Base-by-base conservation (phyloP, 139 green algal genomes). In the Spirogloea muscicola region DNA sequence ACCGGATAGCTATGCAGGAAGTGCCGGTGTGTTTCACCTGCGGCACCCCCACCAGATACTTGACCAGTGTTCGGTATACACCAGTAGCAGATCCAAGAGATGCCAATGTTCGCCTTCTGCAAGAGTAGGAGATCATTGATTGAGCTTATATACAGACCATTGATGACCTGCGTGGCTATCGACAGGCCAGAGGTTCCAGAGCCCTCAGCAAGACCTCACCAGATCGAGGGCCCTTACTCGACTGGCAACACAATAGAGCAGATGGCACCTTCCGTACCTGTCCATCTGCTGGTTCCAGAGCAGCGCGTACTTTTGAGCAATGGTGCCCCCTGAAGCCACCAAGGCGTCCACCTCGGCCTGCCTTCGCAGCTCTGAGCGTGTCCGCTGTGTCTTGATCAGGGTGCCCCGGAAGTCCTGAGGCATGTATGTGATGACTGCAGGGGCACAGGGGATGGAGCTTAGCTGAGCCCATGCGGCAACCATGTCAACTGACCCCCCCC, bases 201-300 rank as follows among this genome's bases (percentile, higher is more conserved):
- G n/a, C n/a, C n/a, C n/a, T n/a, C n/a, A n/a, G n/a, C n/a, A n/a
- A n/a, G n/a, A n/a, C n/a, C n/a, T n/a, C n/a, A n/a, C n/a, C n/a
- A n/a, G n/a, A n/a, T n/a, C n/a, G n/a, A n/a, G n/a, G n/a, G n/a
- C n/a, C n/a, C n/a, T n/a, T n/a, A n/a, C n/a, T n/a, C n/a, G n/a
- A n/a, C n/a, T n/a, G n/a, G 55, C 55, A 64, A 64, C 2, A 63
- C 55, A 63, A 13, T 4, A 25, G 3, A 25, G 55, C 55, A 31
- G n/a, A n/a, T n/a, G n/a, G n/a, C n/a, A n/a, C n/a, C n/a, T n/a
- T 52, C 13, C 44, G n/a, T 25, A 72, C 74, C 74, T 58, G 49
- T 85, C 79, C 79, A 85, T 85, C 58, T 85, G 79, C 67, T 85
- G 79, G 40, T 49, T n/a, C 79, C 79, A 85, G 4, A 85, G 78